Evolutionary conservation across 306 rosid species (phyloP).

Genomic region (Sicyos baderoa): DNA sequence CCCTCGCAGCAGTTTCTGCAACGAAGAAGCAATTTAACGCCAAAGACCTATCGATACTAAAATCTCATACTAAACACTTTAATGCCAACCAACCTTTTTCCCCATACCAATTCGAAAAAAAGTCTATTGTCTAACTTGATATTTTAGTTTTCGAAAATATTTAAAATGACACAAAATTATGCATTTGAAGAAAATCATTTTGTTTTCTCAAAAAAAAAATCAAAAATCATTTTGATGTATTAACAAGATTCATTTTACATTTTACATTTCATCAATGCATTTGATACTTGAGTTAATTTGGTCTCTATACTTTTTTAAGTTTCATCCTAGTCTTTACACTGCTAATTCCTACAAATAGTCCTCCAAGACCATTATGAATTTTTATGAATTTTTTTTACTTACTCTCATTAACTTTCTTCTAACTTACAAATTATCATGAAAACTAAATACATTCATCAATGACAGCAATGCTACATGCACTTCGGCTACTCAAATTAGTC

Average conservation of each 20-base stretch:
- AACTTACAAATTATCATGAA: too few relatives aligned
- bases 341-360: background rate
- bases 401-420: background rate
- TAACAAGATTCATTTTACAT: background rate
- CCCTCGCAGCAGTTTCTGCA: conserved; percentile 76
- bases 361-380: background rate
- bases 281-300: background rate
- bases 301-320: background rate
- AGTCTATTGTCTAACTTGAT: background rate
- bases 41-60: background rate
- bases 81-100: background rate
- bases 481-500: background rate
- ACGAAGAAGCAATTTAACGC: background rate
- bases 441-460: too few relatives aligned
- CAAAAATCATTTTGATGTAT: too few relatives aligned
- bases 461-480: background rate
- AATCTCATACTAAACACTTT: background rate
- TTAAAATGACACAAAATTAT: background rate
- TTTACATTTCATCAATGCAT: background rate
- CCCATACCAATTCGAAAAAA: background rate
- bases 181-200: too few relatives aligned
- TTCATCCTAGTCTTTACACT: background rate
- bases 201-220: too few relatives aligned
- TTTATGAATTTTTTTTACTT: background rate
- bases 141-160: background rate